Evolutionary conservation across 2,329 filamentous ascomycete genomes (phyloP).

Genomic region (Cladobotryum mycophilum): DNA sequence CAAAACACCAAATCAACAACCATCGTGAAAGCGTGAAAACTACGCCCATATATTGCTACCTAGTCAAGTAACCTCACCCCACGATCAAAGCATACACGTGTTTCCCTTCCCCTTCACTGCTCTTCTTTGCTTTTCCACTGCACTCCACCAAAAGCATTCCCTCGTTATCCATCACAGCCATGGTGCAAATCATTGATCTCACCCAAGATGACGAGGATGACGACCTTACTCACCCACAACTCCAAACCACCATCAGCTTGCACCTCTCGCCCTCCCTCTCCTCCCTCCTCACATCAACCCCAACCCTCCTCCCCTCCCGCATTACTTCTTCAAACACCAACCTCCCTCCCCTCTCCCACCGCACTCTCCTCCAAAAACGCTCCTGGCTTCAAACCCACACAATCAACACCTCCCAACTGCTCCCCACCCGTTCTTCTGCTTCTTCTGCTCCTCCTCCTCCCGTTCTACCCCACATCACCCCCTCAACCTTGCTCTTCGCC

Average conservation of each 20-base stretch:
- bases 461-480: conserved; percentile 10
- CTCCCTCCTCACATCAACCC: not conserved
- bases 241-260: conserved; percentile 12
- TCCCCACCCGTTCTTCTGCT: not conserved
- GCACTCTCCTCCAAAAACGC: conserved; percentile 12
- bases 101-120: no score
- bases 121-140: no score
- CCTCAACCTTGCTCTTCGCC: conserved; percentile 39
- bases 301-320: not conserved
- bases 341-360: not conserved
- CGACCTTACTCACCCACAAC: conserved; percentile 3
- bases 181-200: conserved; percentile 9
- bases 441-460: not conserved
- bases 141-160: not conserved
- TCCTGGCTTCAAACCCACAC: conserved; percentile 17
- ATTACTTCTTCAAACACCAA: not conserved
- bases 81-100: no score
- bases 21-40: no score
- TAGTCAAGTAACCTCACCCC: no score
- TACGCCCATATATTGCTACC: no score
- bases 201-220: conserved; percentile 3
- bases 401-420: conserved; percentile 1
- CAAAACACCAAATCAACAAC: no score
- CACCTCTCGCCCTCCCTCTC: not conserved
- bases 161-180: not conserved